Conservation (phyloP, 1,284 basidiomycete genomes). For the Acaromyces ingoldii region DNA sequence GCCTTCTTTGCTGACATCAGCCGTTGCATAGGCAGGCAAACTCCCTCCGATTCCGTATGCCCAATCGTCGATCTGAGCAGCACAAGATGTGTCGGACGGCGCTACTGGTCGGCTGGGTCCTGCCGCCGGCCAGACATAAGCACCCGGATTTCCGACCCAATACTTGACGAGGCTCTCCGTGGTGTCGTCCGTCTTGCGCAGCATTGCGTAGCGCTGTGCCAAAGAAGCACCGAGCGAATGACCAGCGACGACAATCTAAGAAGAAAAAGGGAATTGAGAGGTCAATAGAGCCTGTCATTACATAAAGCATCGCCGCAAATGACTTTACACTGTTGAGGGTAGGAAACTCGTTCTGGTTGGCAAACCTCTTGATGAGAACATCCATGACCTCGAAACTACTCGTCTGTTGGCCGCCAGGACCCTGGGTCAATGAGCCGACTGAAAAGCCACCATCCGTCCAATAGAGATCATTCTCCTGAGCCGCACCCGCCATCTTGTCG, state of each 20-base stretch:
- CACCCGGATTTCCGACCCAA: slow-evolving; percentile 28
- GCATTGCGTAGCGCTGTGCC: slow-evolving; percentile 43
- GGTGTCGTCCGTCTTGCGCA: slow-evolving; percentile 12
- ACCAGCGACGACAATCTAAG: slow-evolving; percentile 26
- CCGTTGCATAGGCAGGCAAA: slow-evolving; percentile 8
- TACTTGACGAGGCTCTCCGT: slow-evolving; percentile 4
- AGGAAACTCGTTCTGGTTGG: slow-evolving; percentile 38
- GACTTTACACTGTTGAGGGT: slow-evolving; percentile 22
- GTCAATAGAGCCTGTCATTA: background rate
- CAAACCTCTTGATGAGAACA: slow-evolving; percentile 28
- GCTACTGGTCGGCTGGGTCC: slow-evolving; percentile 7
- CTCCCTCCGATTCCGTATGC: slow-evolving; percentile 11
- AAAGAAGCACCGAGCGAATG: slow-evolving; percentile 41
- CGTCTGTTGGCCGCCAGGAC: slow-evolving; percentile 19
- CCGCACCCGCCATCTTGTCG: slow-evolving; percentile 20
- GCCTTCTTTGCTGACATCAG: too few relatives aligned
- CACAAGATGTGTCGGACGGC: background rate
- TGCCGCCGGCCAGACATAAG: slow-evolving; percentile 14
- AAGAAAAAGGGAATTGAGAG: background rate
- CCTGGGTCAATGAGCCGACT: slow-evolving; percentile 21
- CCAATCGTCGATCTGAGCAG: slow-evolving; percentile 12
- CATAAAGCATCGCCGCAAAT: background rate
- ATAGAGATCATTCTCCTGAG: slow-evolving; percentile 26
- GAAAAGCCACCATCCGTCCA: slow-evolving; percentile 26
- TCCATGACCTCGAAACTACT: slow-evolving; percentile 38